Evolutionary conservation across 768 basidiomycete species (phyloP).

Genomic region (Boletus insuetus): DNA sequence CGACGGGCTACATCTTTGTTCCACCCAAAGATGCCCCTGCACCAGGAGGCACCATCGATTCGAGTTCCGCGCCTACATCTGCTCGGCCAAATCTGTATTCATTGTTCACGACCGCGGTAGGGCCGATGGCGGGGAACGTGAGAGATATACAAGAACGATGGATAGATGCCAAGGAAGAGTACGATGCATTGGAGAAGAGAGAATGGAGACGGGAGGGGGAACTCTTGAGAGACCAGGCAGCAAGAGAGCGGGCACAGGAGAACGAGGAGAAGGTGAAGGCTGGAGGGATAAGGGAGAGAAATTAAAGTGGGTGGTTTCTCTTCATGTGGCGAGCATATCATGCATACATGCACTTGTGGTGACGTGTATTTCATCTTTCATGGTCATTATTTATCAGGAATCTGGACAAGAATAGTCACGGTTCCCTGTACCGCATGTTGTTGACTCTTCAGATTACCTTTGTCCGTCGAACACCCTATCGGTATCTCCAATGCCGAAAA

Average conservation of each 20-base stretch:
- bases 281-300: constrained; percentile 29
- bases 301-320: constrained; percentile 15
- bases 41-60: constrained; percentile 31
- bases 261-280: constrained; percentile 1
- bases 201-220: constrained; percentile 80
- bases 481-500: background rate
- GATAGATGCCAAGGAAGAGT: constrained; percentile 81
- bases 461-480: background rate
- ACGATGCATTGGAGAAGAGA: constrained; percentile 75
- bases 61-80: constrained; percentile 35
- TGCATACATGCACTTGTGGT: background rate
- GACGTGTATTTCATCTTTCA: background rate
- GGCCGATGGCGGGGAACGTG: constrained; percentile 51
- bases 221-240: constrained; percentile 23
- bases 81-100: constrained; percentile 62
- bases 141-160: constrained; percentile 90
- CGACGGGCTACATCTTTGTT: constrained; percentile 88
- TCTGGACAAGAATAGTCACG: background rate
- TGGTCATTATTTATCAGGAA: background rate
- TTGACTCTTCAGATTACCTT: background rate
- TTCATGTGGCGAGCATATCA: background rate
- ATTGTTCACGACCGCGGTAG: constrained; percentile 65
- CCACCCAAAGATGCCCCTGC: constrained; percentile 44
- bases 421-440: background rate
- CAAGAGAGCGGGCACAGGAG: constrained; percentile 12